Conservation (phyloP, 2,329 filamentous ascomycete species). For the Venturia aucupariae region DNA sequence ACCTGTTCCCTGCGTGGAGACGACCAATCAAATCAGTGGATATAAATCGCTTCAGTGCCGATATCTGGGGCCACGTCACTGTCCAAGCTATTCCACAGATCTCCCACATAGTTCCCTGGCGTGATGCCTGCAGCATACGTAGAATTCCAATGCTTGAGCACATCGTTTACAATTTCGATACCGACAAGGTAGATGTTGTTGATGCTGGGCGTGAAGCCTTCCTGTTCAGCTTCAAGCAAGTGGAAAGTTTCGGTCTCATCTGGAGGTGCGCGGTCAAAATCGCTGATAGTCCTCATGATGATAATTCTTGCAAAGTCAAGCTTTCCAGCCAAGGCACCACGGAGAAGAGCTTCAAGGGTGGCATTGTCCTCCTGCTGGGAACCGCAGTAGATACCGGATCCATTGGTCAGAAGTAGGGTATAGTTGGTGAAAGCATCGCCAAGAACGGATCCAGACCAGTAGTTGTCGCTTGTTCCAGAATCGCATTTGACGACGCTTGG, state of each 20-base stretch:
- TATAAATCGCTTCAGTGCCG: neutral
- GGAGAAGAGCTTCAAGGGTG: slow-evolving; percentile 25
- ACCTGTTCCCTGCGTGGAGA: too few relatives aligned
- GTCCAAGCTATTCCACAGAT: slow-evolving; percentile 24
- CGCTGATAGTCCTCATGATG: slow-evolving; percentile 41
- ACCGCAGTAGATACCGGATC: slow-evolving; percentile 26
- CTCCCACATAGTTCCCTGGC: slow-evolving; percentile 57
- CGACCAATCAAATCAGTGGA: neutral
- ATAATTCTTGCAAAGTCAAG: slow-evolving; percentile 28
- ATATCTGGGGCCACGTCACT: neutral
- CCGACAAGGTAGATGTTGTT: slow-evolving; percentile 59
- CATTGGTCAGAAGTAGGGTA: slow-evolving; percentile 26
- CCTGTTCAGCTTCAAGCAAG: slow-evolving; percentile 51
- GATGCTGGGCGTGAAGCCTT: slow-evolving; percentile 52
- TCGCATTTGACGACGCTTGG: slow-evolving; percentile 23
- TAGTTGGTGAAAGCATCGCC: slow-evolving; percentile 24
- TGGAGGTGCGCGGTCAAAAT: slow-evolving; percentile 56
- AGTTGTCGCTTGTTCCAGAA: slow-evolving; percentile 24
- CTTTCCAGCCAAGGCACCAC: slow-evolving; percentile 21
- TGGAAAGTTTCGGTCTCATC: slow-evolving; percentile 44
- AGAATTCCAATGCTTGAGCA: slow-evolving; percentile 51
- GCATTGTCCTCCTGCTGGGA: slow-evolving; percentile 30
- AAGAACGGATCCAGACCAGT: slow-evolving; percentile 22
- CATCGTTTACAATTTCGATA: slow-evolving; percentile 54
- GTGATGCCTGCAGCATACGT: slow-evolving; percentile 49